A percentile compares a stretch with the other conserved stretches of the same genome.
Conservation (phyloP, 2,329 filamentous ascomycete genomes). For the Scleromitrula shiraiana region DNA sequence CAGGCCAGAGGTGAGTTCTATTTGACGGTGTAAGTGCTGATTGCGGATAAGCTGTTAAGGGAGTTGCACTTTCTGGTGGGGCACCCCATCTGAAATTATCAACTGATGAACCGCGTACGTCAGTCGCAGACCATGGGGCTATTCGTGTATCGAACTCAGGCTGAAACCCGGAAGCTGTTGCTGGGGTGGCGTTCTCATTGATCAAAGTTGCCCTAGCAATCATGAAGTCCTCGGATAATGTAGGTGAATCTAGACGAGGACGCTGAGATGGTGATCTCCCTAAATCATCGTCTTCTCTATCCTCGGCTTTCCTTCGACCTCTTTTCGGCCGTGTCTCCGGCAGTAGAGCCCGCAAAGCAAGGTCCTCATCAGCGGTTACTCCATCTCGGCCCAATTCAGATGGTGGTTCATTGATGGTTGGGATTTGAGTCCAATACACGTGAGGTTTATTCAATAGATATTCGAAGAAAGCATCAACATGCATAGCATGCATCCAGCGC, state of each 20-base stretch:
- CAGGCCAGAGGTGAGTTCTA: conserved; percentile 33
- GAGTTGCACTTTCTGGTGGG: conserved; percentile 48
- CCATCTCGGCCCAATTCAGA: conserved; percentile 66
- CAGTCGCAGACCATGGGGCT: conserved; percentile 27
- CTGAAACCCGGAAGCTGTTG: conserved; percentile 26
- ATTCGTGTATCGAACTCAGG: conserved; percentile 20
- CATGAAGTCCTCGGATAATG: conserved; percentile 35
- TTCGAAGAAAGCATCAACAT: conserved; percentile 90
- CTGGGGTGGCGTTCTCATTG: conserved; percentile 33
- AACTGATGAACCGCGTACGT: conserved; percentile 20
- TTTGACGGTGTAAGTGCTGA: conserved; percentile 66
- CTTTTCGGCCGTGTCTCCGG: conserved; percentile 63
- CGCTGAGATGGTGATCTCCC: conserved; percentile 47
- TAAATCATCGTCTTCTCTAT: conserved; percentile 46
- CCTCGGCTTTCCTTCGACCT: conserved; percentile 54
- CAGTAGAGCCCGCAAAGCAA: conserved; percentile 75
- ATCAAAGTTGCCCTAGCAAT: conserved; percentile 30
- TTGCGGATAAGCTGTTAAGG: conserved; percentile 63
- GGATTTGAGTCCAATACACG: conserved; percentile 72
- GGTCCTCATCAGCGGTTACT: conserved; percentile 77
- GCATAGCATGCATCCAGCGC: conserved; percentile 97
- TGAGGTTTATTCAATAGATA: conserved; percentile 74
- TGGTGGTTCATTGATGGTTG: conserved; percentile 53
- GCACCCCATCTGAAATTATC: conserved; percentile 28
- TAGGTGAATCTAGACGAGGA: conserved; percentile 50